Evolutionary conservation across 1,139 yeast species (phyloP), one percentile per base, ranked within the genome.

Genomic region (Kluyveromyces sp.): DNA sequence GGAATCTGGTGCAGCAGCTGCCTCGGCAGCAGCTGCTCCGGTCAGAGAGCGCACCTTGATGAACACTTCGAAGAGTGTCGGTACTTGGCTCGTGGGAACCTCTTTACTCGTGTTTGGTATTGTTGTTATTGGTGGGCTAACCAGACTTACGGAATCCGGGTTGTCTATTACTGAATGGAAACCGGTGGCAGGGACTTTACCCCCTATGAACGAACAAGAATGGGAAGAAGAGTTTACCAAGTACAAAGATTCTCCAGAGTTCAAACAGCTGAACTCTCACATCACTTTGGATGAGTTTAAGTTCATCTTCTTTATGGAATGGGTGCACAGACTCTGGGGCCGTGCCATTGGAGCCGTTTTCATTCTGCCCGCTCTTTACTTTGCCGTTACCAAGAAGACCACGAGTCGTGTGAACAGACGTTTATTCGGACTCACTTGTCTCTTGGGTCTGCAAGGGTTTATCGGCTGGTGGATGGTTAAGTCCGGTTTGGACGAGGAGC

Each of bases 401-500:
- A 79, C 88, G 2, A 66, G 77, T 2, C 80, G 78, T 50, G 81
- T 86, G 2, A 82, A 88, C 41, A 70, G 70, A 46, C 73, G 88
- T 49, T 70, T 92, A 16, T 65, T 84, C 20, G 83, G 85, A 2
- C 75, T 94, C 41, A 77, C 95, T 34, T 80, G 75, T 0, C 69
- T 92, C 43, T 72, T 94, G 46, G 98, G 96, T 11, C 68, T 94
- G 39, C 98, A 94, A 70, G 98, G 98, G 39, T 83, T 82, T 44
- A 83, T 94, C 55, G 98, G 98, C 32, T 94, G 98, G 98, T 94
- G 99, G 99, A 94, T 94, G 99, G 98, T 94, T 46, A 81, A 84
- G 57, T 86, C 96, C 4, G 99, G 99, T 36, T 74, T 94, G 49
- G 95, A 89, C 60, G 83, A 84, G 60, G 75, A 83, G 42, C 82